phyloP scores from a whole-genome alignment of 371 early-diverging fungal genomes.

The Circinella minor region DNA sequence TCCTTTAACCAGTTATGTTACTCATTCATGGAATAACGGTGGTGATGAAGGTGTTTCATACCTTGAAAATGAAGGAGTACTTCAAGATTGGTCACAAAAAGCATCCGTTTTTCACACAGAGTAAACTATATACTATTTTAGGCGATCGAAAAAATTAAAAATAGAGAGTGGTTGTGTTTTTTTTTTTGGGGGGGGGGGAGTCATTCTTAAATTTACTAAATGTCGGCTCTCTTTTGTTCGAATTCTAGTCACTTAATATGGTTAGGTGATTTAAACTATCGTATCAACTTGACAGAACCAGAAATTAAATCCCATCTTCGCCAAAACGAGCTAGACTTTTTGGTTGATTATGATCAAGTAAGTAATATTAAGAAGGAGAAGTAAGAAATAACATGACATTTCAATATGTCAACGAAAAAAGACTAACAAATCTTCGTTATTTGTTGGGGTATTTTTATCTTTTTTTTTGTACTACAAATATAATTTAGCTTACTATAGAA shows the following conservation, averaged over 20 bases:
- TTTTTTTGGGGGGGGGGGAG: too few species aligned
- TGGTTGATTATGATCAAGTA: conserved; percentile 78
- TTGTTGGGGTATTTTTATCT: too few species aligned
- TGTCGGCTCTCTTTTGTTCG: conserved; percentile 1
- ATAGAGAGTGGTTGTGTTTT: too few species aligned
- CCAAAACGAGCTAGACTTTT: conserved; percentile 52
- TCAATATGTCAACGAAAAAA: too few species aligned
- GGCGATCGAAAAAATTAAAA: too few species aligned
- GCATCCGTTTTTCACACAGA: conserved; percentile 72
- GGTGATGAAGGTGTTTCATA: conserved; percentile 52
- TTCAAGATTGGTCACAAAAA: conserved; percentile 40
- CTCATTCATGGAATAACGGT: conserved; percentile 51
- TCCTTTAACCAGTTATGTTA: conserved; percentile 32
- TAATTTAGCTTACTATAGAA: conserved; percentile 39
- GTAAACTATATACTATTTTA: conserved; percentile 42
- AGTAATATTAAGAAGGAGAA: background rate
- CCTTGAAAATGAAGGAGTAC: conserved; percentile 33
- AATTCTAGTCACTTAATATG: conserved; percentile 79
- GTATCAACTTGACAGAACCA: conserved; percentile 70
- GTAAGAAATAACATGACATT: background rate
- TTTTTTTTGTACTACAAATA: background rate
- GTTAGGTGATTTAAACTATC: conserved; percentile 96
- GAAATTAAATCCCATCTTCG: conserved; percentile 60
- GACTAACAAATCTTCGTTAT: too few species aligned
- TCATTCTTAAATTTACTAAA: too few species aligned